These are phyloP conservation scores for Blastocystis sp. DNA, from an alignment of 352 stramenopile genomes.

Conservation along the genomic window DNA sequence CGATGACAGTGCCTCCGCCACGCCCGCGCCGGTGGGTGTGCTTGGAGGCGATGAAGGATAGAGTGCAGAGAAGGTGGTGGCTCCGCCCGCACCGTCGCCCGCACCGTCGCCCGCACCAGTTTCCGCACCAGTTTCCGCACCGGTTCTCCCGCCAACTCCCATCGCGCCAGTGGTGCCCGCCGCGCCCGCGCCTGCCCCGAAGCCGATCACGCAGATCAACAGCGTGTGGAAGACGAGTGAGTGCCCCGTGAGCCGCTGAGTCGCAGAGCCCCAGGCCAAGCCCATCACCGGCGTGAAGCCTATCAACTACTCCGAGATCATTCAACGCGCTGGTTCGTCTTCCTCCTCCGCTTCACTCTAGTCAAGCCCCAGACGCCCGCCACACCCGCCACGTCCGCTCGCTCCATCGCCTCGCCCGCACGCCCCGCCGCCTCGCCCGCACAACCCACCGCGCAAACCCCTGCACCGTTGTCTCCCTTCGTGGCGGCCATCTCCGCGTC, in stretches of 20 bases:
- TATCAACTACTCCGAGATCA: conserved; percentile 56
- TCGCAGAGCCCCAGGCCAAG: neutral
- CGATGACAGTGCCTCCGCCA: neutral
- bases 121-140: neutral
- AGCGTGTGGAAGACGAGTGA: neutral
- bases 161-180: neutral
- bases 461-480: neutral
- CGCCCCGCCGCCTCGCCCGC: neutral
- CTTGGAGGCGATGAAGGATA: neutral
- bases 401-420: neutral
- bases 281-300: neutral
- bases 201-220: neutral
- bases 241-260: neutral
- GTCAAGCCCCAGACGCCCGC: no score
- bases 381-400: no score
- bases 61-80: neutral
- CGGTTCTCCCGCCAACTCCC: neutral
- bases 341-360: neutral
- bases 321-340: neutral
- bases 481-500: neutral
- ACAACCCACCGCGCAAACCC: neutral
- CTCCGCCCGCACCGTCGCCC: neutral
- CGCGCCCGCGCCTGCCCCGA: neutral
- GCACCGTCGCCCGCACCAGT: neutral
- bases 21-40: neutral